phyloP scores from a whole-genome alignment of 768 basidiomycete genomes.

The Lentinula guzmanii region DNA sequence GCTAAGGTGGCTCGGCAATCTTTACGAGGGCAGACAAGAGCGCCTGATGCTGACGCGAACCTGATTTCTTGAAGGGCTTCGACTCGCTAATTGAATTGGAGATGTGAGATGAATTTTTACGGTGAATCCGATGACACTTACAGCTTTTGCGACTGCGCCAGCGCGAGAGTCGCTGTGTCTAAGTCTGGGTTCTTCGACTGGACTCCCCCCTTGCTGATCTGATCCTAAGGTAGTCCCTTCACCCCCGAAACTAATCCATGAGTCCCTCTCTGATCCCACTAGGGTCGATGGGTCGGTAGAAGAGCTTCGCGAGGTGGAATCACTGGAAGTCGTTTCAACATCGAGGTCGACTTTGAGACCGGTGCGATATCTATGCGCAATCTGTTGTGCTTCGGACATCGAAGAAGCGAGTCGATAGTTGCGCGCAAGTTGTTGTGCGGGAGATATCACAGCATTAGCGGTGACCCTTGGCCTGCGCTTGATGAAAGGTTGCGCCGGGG shows the following conservation, averaged over 20 bases:
- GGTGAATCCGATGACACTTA: conserved; percentile 20
- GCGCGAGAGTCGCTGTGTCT: conserved; percentile 28
- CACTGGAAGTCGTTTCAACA: not conserved
- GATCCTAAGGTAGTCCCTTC: not conserved
- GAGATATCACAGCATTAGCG: not conserved
- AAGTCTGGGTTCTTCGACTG: conserved; percentile 18
- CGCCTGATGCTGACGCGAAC: conserved; percentile 20
- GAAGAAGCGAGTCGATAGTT: not conserved
- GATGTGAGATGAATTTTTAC: not conserved
- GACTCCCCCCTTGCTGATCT: not conserved
- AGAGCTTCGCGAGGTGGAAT: not conserved
- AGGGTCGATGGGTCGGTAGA: not conserved
- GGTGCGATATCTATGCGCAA: conserved; percentile 30
- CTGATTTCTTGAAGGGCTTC: conserved; percentile 28
- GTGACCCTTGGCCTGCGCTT: not conserved
- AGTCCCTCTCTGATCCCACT: not conserved
- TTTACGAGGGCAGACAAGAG: conserved; percentile 37
- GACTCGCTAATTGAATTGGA: conserved; percentile 19
- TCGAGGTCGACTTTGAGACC: conserved; percentile 15
- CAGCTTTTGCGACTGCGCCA: conserved; percentile 30
- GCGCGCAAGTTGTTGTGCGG: not conserved
- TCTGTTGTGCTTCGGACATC: conserved; percentile 27
- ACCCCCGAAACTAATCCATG: not conserved
- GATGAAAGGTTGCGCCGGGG: not conserved
- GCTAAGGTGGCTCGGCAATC: conserved; percentile 32